Conservation (phyloP, 768 basidiomycete species). For the Lepiota venenata region DNA sequence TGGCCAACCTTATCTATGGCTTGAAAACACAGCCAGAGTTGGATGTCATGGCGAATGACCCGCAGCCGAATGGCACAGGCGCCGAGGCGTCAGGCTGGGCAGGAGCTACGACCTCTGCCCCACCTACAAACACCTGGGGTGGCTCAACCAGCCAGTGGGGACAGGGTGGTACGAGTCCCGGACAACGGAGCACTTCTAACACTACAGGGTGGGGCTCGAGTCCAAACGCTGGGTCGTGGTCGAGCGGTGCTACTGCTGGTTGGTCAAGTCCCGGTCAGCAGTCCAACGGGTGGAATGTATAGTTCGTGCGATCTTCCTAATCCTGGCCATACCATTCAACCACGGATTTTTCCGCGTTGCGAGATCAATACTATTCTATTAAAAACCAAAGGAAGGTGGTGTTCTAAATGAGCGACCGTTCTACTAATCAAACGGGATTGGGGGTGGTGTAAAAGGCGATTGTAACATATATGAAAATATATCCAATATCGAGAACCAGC, state of each 20-base stretch:
- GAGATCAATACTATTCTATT: background rate
- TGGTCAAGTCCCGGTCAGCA: constrained; percentile 30
- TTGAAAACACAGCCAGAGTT: constrained; percentile 63
- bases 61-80: constrained; percentile 28
- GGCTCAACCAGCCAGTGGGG: constrained; percentile 20
- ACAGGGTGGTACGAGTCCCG: constrained; percentile 12
- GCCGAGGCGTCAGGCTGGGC: constrained; percentile 21
- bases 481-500: background rate
- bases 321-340: background rate
- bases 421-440: background rate
- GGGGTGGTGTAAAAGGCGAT: background rate
- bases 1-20: constrained; percentile 75
- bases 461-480: background rate
- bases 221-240: constrained; percentile 6
- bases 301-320: constrained; percentile 2
- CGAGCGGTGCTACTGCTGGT: constrained; percentile 11
- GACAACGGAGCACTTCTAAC: constrained; percentile 6
- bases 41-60: constrained; percentile 44
- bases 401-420: background rate
- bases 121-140: constrained; percentile 21
- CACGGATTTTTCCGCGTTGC: background rate
- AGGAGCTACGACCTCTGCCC: constrained; percentile 18
- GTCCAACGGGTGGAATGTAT: constrained; percentile 55
- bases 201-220: constrained; percentile 9
- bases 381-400: background rate